Percentiles rank a stretch among this genome's conserved stretches.
Conservation (phyloP, 257 asterid genomes). For the Plantago elongata region DNA sequence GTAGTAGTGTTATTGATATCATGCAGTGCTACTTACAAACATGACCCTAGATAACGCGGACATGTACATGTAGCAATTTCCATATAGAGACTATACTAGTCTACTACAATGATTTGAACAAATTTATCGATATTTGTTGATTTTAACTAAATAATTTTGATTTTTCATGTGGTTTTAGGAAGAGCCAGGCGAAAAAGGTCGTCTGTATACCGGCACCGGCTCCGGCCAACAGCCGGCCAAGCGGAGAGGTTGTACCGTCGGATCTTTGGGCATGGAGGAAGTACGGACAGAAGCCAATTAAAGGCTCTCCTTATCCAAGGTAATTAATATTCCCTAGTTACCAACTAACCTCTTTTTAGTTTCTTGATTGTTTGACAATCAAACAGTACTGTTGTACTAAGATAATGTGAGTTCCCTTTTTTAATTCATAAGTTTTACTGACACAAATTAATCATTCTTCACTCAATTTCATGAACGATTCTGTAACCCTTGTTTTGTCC, state of each 20-base stretch:
- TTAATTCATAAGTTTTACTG: not conserved
- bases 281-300: constrained; percentile 96
- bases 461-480: not conserved
- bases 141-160: constrained; percentile 5
- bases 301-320: constrained; percentile 99
- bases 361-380: too few relatives aligned
- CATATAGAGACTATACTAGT: too few relatives aligned
- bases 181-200: constrained; percentile 83
- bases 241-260: constrained; percentile 92
- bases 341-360: not conserved
- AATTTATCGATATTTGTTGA: too few relatives aligned
- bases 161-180: constrained; percentile 36
- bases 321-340: constrained; percentile 13
- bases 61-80: too few relatives aligned
- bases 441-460: not conserved
- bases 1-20: too few relatives aligned
- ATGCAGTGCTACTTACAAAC: too few relatives aligned
- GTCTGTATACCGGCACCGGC: constrained; percentile 93
- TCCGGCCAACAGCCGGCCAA: constrained; percentile 71
- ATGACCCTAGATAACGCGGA: too few relatives aligned
- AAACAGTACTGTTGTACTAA: too few relatives aligned
- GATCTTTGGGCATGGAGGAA: constrained; percentile 99
- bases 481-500: not conserved
- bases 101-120: too few relatives aligned
- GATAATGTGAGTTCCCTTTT: not conserved